Percentiles rank a stretch among this genome's conserved stretches.
These are phyloP conservation scores for Trichoderma koningii DNA, from an alignment of 2,329 filamentous ascomycete genomes.

Conservation along the genomic window DNA sequence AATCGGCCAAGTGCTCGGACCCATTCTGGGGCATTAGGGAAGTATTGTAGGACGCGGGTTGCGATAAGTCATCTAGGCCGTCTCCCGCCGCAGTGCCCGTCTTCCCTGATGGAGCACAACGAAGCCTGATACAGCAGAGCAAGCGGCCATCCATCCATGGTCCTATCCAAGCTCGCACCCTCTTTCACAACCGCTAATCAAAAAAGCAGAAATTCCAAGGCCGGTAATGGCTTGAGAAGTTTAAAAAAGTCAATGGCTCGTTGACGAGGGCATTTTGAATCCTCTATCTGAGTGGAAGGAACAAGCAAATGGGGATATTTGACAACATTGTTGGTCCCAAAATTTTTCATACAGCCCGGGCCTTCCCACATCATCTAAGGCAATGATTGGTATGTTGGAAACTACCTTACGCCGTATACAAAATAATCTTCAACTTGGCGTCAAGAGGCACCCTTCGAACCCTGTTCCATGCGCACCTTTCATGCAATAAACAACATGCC, in stretches of 20 bases:
- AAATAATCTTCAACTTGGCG: slow-evolving; percentile 29
- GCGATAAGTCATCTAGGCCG: neutral
- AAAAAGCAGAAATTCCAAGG: neutral
- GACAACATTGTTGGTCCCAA: slow-evolving; percentile 31
- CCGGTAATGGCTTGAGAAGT: neutral
- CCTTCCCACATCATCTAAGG: slow-evolving; percentile 31
- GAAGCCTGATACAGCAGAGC: neutral
- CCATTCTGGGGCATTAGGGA: neutral
- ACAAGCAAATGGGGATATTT: slow-evolving; percentile 30
- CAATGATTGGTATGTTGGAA: slow-evolving; percentile 32
- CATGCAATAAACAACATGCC: slow-evolving; percentile 32
- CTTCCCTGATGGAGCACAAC: neutral
- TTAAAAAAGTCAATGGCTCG: neutral
- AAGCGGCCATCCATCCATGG: too few species aligned
- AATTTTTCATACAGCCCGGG: slow-evolving; percentile 27
- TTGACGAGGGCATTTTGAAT: too few species aligned
- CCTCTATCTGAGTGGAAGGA: neutral
- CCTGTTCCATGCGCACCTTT: slow-evolving; percentile 30
- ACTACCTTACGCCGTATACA: slow-evolving; percentile 32
- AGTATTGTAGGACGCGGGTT: neutral
- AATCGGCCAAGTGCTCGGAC: neutral
- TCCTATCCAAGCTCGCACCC: too few species aligned
- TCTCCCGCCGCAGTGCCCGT: neutral
- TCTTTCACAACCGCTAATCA: neutral
- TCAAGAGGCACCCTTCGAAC: slow-evolving; percentile 31